Evolutionary conservation across 805 yeast genomes (phyloP).

Genomic region (Maudiozyma serrabonitensis): DNA sequence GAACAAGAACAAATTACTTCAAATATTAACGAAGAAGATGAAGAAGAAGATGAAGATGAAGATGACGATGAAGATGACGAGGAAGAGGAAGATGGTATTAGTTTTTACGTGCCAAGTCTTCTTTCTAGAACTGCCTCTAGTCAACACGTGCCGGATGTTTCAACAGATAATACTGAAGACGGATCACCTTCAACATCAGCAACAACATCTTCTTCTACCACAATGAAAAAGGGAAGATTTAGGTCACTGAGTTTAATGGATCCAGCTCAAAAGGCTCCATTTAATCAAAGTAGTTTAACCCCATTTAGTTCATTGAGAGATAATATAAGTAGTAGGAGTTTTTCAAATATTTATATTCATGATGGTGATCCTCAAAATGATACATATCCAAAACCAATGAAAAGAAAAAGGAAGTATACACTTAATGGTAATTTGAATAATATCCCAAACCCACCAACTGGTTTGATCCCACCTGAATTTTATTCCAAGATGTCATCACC

Average conservation of each 20-base stretch:
- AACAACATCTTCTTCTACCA: not conserved
- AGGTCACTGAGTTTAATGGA: slow-evolving; percentile 29
- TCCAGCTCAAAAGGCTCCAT: slow-evolving; percentile 21
- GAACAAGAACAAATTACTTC: not conserved
- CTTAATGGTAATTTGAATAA: not conserved
- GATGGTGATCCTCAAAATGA: slow-evolving; percentile 25
- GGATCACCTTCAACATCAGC: not conserved
- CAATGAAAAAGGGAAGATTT: slow-evolving; percentile 17
- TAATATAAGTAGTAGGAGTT: slow-evolving; percentile 4
- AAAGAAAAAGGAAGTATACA: slow-evolving; percentile 1
- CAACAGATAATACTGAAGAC: not conserved
- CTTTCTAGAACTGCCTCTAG: slow-evolving; percentile 23
- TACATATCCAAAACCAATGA: not conserved
- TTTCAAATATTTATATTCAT: slow-evolving; percentile 27
- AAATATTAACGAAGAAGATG: not conserved
- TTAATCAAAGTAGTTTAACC: slow-evolving; percentile 3
- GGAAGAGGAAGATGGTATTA: slow-evolving; percentile 30
- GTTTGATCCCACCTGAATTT: slow-evolving; percentile 30
- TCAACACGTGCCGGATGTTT: not conserved
- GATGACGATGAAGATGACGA: slow-evolving; percentile 27
- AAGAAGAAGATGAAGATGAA: slow-evolving; percentile 23
- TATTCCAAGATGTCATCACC: slow-evolving; percentile 28
- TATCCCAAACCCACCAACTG: slow-evolving; percentile 7
- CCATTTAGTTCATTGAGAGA: not conserved
- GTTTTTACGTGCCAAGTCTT: slow-evolving; percentile 30